Percentiles rank a stretch among this genome's conserved stretches.
These are phyloP conservation scores for Argentina anserina DNA, from an alignment of 306 rosid genomes.

Conservation along the genomic window DNA sequence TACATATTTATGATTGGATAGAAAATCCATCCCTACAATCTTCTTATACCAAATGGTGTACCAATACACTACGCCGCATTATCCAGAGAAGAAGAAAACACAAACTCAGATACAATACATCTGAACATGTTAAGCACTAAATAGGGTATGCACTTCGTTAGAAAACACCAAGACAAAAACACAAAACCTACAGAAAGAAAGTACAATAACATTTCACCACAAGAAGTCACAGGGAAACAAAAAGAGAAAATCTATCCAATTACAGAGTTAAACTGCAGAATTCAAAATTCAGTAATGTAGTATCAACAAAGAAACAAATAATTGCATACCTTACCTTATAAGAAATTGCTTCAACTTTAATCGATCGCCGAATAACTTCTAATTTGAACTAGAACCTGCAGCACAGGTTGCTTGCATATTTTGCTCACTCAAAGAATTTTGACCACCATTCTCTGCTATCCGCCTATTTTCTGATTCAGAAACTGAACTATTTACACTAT, in stretches of 20 bases:
- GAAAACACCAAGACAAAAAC: background rate
- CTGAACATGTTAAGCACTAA: background rate
- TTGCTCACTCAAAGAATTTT: conserved; percentile 35
- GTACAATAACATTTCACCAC: background rate
- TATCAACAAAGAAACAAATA: conserved; percentile 8
- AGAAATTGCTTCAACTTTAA: conserved; percentile 34
- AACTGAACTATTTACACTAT: conserved; percentile 40
- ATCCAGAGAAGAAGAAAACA: background rate
- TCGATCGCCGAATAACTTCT: conserved; percentile 33
- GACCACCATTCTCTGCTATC: conserved; percentile 43
- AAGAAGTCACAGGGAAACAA: background rate
- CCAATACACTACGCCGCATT: background rate
- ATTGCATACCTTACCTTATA: conserved; percentile 38
- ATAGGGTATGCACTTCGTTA: background rate
- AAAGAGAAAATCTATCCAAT: background rate
- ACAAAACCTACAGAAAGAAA: background rate
- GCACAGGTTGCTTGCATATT: conserved; percentile 45
- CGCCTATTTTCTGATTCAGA: conserved; percentile 40
- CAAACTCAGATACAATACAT: background rate
- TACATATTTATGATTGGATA: background rate
- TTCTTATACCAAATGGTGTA: background rate
- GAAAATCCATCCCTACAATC: background rate
- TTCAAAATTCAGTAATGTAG: background rate
- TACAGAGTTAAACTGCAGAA: background rate
- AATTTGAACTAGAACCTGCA: conserved; percentile 78